phyloP scores from a whole-genome alignment of 495 filamentous ascomycete species.

The Penicillium fimorum region DNA sequence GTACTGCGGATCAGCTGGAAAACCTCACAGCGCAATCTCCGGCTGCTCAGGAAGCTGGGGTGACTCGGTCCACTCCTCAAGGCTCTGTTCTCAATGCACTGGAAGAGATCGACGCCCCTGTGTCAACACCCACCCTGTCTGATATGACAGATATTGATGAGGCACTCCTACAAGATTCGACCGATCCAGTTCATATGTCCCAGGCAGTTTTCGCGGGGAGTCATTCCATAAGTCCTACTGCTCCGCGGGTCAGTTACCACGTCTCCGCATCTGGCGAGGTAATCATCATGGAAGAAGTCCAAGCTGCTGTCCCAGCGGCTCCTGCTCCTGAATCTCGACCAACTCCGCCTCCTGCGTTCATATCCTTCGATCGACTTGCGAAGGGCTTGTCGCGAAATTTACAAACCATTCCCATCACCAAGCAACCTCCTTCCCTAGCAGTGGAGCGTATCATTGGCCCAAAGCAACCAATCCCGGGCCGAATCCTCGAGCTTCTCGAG shows the following conservation, averaged over 20 bases:
- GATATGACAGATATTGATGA: not conserved
- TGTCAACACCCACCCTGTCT: not conserved
- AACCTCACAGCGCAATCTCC: not conserved
- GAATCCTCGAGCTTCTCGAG: not conserved
- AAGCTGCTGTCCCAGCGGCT: not conserved
- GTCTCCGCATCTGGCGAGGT: not conserved
- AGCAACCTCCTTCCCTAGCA: not conserved
- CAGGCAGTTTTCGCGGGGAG: not conserved
- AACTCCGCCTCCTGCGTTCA: not conserved
- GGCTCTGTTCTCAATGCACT: not conserved
- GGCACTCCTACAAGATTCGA: not conserved
- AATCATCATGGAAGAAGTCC: not conserved
- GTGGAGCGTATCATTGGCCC: constrained; percentile 2
- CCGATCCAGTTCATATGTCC: not conserved
- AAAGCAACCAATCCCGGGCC: not conserved
- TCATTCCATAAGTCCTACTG: not conserved
- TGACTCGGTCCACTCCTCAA: not conserved
- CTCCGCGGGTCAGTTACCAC: not conserved
- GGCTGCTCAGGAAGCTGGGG: not conserved
- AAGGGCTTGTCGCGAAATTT: not conserved
- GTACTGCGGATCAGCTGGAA: not conserved
- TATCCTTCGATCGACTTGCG: not conserved
- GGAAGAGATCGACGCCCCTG: not conserved
- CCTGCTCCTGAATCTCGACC: not conserved
- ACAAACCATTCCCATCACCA: not conserved